Percentiles rank a stretch among this genome's conserved stretches.
Conservation (phyloP, 495 filamentous ascomycete species). For the Paragyromitra xinjiangensis region DNA sequence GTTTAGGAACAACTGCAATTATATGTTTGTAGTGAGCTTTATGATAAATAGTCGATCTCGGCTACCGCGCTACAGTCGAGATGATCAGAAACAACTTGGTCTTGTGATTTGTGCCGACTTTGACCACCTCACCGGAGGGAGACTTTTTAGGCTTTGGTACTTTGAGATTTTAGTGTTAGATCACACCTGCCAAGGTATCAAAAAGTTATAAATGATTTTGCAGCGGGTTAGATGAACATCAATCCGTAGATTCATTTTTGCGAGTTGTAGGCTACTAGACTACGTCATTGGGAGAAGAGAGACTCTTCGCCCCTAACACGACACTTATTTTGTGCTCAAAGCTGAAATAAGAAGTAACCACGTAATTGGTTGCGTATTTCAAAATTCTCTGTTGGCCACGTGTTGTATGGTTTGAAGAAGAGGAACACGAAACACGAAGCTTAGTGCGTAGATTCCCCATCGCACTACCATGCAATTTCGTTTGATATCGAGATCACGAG, state of each 20-base stretch:
- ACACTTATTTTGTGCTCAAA: slow-evolving; percentile 7
- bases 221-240: slow-evolving; percentile 28
- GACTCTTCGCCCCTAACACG: neutral
- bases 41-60: slow-evolving; percentile 31
- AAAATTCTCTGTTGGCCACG: slow-evolving; percentile 34
- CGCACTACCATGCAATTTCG: slow-evolving; percentile 17
- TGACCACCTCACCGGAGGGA: neutral
- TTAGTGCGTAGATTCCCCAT: slow-evolving; percentile 19
- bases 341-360: neutral
- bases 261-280: neutral
- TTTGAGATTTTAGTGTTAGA: slow-evolving; percentile 20
- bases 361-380: slow-evolving; percentile 19
- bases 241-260: neutral
- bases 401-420: slow-evolving; percentile 31
- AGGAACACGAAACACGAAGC: slow-evolving; percentile 6
- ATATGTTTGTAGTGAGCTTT: neutral
- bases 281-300: slow-evolving; percentile 1
- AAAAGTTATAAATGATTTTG: slow-evolving; percentile 3
- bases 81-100: slow-evolving; percentile 31
- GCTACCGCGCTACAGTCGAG: slow-evolving; percentile 26
- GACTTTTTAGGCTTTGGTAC: neutral
- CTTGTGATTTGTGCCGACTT: slow-evolving; percentile 34
- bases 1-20: slow-evolving; percentile 24
- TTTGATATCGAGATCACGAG: slow-evolving; percentile 45
- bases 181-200: slow-evolving; percentile 7